Conservation (phyloP, 805 yeast genomes). For the Alloascoidea hylecoeti region DNA sequence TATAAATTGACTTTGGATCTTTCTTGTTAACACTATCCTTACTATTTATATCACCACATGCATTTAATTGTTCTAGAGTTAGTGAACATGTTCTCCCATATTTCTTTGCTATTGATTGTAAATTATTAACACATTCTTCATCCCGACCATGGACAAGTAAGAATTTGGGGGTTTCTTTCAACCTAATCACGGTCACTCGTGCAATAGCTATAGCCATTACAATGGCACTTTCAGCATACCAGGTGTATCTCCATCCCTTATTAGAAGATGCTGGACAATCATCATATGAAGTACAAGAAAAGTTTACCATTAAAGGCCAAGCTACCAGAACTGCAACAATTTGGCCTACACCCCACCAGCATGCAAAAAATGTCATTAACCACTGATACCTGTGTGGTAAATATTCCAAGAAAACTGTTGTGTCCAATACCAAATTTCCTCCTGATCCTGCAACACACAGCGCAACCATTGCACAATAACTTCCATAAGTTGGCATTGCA, state of each 20-base stretch:
- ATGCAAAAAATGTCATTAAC: constrained; percentile 36
- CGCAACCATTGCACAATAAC: constrained; percentile 24
- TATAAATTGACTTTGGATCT: too few relatives aligned
- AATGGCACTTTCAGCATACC: constrained; percentile 38
- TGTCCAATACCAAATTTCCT: constrained; percentile 42
- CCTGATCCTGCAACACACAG: constrained; percentile 36
- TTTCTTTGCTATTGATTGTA: constrained; percentile 34
- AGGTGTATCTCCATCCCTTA: constrained; percentile 50
- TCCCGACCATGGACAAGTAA: constrained; percentile 37
- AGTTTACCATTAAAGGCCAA: constrained; percentile 40
- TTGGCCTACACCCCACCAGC: constrained; percentile 55
- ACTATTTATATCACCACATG: constrained; percentile 35
- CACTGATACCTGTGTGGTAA: constrained; percentile 36
- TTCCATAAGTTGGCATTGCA: constrained; percentile 32
- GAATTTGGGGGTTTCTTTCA: constrained; percentile 44
- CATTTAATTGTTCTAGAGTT: constrained; percentile 31
- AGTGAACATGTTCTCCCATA: constrained; percentile 25
- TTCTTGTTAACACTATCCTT: too few relatives aligned
- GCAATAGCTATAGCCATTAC: constrained; percentile 32
- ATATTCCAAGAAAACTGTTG: constrained; percentile 37
- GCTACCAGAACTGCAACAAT: constrained; percentile 34
- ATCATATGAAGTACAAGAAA: constrained; percentile 28
- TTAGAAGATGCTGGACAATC: constrained; percentile 30
- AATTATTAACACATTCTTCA: constrained; percentile 27
- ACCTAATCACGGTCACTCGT: constrained; percentile 27